phyloP scores from a whole-genome alignment of 495 filamentous ascomycete genomes.

The Aspergillus carlsbadensis region DNA sequence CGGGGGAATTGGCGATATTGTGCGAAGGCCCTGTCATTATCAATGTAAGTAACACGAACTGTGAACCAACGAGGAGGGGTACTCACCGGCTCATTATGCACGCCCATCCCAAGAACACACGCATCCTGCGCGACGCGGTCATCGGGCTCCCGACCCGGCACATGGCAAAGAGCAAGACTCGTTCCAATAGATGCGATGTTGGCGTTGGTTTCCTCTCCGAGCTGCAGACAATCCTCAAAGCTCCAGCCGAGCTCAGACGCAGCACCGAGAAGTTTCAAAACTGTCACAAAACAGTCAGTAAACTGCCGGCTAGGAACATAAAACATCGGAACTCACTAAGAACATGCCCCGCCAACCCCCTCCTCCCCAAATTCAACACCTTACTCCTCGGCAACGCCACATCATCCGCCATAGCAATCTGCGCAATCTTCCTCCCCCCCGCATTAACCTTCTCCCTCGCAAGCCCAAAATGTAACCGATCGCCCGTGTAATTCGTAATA shows the following conservation, averaged over 20 bases:
- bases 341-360: not conserved
- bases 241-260: not conserved
- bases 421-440: not conserved
- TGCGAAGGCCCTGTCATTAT: not conserved
- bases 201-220: not conserved
- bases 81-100: no score
- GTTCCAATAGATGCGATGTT: constrained; percentile 2
- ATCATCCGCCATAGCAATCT: not conserved
- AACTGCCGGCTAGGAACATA: not conserved
- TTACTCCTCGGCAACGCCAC: not conserved
- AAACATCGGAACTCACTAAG: not conserved
- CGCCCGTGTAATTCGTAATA: not conserved
- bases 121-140: not conserved
- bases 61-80: no score
- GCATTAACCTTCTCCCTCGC: not conserved
- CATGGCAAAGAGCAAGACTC: constrained; percentile 1
- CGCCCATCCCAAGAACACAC: no score
- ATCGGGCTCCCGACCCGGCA: not conserved
- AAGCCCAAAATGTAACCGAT: not conserved
- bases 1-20: not conserved
- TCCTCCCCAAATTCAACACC: not conserved
- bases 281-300: not conserved
- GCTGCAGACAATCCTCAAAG: not conserved
- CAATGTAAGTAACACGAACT: no score
- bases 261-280: not conserved